Base-by-base conservation (phyloP, 441 rosid genomes). In the Geranium incanum region DNA sequence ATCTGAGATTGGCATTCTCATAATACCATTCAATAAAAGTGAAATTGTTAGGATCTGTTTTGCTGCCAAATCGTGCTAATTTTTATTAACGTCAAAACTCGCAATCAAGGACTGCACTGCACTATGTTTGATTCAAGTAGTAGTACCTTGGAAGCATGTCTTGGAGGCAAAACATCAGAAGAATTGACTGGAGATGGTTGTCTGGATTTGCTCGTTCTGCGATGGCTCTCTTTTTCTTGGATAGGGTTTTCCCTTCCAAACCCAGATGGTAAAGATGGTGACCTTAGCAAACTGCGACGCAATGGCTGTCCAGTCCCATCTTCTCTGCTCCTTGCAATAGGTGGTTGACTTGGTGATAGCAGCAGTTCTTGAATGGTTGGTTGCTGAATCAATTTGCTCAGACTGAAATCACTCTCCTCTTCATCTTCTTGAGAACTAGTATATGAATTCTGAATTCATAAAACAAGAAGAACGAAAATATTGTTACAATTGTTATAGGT, bases 161-260 rank as follows among this genome's bases (percentile, higher is more conserved):
- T 66, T 2, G 73, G 81, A 0, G 80, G 82, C 66, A 75, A 74
- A 72, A 74, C 36, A 43, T 66, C 81, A 3, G 85, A 69, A 19
- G 90, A 76, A 3, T n/a, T n/a, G 67, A 73, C 73, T 23, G 85
- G 84, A 71, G 86, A 82, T 67, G 95, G 92, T 73, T 84, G 87
- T 70, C 86, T 89, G 77, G 92, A 80, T 72, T 68, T 76, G 77
- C 87, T 86, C 93, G 86, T 85, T 63, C 89, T 80, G 13, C 84
- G 75, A 68, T 86, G 83, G 45, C 65, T 76, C 63, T 77, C 67
- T 23, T 67, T 70, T 18, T 67, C 75, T 19, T 70, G 59, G 66
- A 63, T 11, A 36, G 52, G 43, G 28, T 63, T 76, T 43, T 64
- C 81, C 71, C 71, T 79, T 21, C 83, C 86, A 37, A 77, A 60